phyloP scores from a whole-genome alignment of 441 rosid species.

The Lepidium campestre region DNA sequence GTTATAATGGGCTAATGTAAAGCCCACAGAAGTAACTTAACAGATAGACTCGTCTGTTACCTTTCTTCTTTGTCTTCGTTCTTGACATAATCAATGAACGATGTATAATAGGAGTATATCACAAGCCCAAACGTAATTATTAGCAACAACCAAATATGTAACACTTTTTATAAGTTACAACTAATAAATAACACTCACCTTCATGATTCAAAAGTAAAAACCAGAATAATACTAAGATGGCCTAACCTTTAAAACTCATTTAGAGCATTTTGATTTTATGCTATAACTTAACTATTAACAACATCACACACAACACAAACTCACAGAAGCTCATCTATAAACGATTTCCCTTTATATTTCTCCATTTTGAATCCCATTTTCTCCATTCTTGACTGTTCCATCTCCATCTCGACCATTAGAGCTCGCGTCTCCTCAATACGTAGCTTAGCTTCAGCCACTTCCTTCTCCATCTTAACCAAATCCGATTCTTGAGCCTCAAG shows the following conservation, averaged over 20 bases:
- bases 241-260: slow-evolving; percentile 3
- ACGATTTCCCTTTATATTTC: slow-evolving; percentile 32
- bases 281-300: slow-evolving; percentile 18
- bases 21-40: neutral
- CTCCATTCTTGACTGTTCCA: slow-evolving; percentile 29
- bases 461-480: slow-evolving; percentile 34
- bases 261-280: neutral
- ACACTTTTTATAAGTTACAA: neutral
- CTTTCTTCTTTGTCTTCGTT: neutral
- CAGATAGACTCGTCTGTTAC: neutral
- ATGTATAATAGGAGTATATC: neutral
- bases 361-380: slow-evolving; percentile 26
- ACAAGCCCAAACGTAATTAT: slow-evolving; percentile 5
- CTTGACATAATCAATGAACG: neutral
- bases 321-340: slow-evolving; percentile 31
- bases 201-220: neutral
- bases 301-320: slow-evolving; percentile 2
- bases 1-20: neutral
- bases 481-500: slow-evolving; percentile 38
- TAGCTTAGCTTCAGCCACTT: slow-evolving; percentile 25
- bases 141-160: slow-evolving; percentile 8
- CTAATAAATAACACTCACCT: neutral
- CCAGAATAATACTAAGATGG: neutral
- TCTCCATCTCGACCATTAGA: slow-evolving; percentile 27
- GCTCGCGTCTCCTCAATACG: slow-evolving; percentile 29